Evolutionary conservation across 345 rosid genomes (phyloP), one percentile per base, ranked within the genome.

Genomic region (Rubroshorea leprosula): DNA sequence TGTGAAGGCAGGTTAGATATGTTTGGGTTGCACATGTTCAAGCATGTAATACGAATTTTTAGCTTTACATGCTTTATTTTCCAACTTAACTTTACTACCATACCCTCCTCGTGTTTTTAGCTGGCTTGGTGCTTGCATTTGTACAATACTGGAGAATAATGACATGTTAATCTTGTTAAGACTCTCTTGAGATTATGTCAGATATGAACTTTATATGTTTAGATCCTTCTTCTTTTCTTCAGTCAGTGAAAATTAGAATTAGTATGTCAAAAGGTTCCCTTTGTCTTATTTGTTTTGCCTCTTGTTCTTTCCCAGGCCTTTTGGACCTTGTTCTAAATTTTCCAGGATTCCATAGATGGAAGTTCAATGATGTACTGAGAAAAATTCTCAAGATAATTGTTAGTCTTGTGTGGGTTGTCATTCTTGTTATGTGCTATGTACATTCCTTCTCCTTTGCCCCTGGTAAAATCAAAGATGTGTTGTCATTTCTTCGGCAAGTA

Each of bases 281-380:
- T 35, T 8, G 12, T 35, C 41, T 35, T 13, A 67, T 44, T 15
- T 41, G 6, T 49, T 49, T 68, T 58, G 19, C 20, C 54, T 65
- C 62, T 54, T 57, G 11, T 57, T 63, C 45, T 64, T 27, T 65
- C 61, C 51, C 66, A 93, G 97, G 99, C 78, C 49, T 89, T 50
- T 68, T 93, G 83, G 99, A 93, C 73, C 77, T 93, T 65, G 57
- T 76, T 74, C 71, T 93, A 74, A 89, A 93, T 73, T 89, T 93
- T 71, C 99, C 99, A 23, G 97, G 97, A 66, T 93, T 69, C 71
- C 96, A 89, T 61, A 71, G 94, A 51, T 89, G 99, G 99, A 85
- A 66, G 73, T 86, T 93, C 76, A 82, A 82, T 61, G 82, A 80
- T 68, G 80, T 89, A 25, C 49, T 83, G 76, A 69, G 97, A 74